These are phyloP conservation scores for Cryptococcus amylolentus DNA, from an alignment of 1,284 basidiomycete species.

Conservation along the genomic window DNA sequence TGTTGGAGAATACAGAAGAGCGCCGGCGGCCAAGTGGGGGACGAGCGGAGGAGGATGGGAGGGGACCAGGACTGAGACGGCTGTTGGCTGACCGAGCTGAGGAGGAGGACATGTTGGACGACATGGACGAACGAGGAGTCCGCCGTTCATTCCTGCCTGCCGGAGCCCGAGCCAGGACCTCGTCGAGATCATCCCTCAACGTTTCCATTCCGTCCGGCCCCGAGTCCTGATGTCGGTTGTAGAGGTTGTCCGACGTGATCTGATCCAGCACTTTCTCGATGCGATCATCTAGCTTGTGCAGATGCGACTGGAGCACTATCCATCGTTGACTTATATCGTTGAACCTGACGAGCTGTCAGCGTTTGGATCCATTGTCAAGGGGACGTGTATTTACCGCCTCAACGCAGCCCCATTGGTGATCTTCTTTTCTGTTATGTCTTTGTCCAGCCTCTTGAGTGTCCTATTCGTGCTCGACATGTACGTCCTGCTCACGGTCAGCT, in stretches of 20 bases:
- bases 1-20: constrained; percentile 12
- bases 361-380: constrained; percentile 1
- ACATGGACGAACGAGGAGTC: constrained; percentile 17
- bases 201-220: constrained; percentile 21
- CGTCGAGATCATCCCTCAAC: constrained; percentile 14
- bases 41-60: background rate
- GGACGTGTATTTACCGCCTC: constrained; percentile 55
- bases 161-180: background rate
- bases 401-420: constrained; percentile 94
- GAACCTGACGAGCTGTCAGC: constrained; percentile 10
- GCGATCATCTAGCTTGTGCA: constrained; percentile 33
- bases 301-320: constrained; percentile 25
- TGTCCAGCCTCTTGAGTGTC: constrained; percentile 88
- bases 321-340: constrained; percentile 33
- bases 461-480: constrained; percentile 90
- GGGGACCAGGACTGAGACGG: background rate
- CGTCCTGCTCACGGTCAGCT: constrained; percentile 51
- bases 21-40: constrained; percentile 6
- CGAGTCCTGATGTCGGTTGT: background rate
- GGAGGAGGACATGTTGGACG: constrained; percentile 11
- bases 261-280: constrained; percentile 25
- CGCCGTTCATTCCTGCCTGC: background rate
- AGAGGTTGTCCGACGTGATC: background rate
- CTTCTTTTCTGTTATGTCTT: constrained; percentile 80
- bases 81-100: constrained; percentile 8